Percentiles rank a stretch among this genome's conserved stretches.
These are phyloP conservation scores for Stephania cephalantha DNA, from an alignment of 164 flowering plant genomes.

Conservation along the genomic window DNA sequence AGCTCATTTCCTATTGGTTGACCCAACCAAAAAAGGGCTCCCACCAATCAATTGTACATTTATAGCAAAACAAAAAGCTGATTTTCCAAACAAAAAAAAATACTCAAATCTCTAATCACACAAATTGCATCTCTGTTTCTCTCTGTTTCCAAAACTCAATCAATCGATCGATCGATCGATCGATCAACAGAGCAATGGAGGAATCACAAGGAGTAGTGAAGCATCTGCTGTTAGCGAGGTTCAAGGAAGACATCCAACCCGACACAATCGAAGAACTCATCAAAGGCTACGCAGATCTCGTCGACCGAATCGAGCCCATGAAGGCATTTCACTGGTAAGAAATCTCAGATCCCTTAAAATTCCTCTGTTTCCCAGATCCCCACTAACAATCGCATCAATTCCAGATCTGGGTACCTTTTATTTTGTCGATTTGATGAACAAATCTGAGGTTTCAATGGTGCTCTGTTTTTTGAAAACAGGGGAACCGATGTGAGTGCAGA, in stretches of 20 bases:
- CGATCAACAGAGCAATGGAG: slow-evolving; percentile 34
- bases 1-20: too few species aligned
- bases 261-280: slow-evolving; percentile 50
- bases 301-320: slow-evolving; percentile 61
- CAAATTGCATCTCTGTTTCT: too few species aligned
- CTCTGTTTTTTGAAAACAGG: slow-evolving; percentile 30
- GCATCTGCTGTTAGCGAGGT: slow-evolving; percentile 65
- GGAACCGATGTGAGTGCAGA: slow-evolving; percentile 75
- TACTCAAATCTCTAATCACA: too few species aligned
- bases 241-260: slow-evolving; percentile 54
- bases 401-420: not conserved
- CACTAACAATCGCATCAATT: not conserved
- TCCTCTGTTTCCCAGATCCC: slow-evolving; percentile 31
- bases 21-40: too few species aligned
- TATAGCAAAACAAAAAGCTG: too few species aligned
- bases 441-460: not conserved
- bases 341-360: not conserved
- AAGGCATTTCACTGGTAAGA: slow-evolving; percentile 66
- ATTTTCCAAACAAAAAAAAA: too few species aligned
- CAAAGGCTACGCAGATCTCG: slow-evolving; percentile 59
- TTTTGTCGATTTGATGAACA: not conserved
- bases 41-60: too few species aligned
- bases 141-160: too few species aligned
- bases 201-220: slow-evolving; percentile 55
- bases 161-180: not conserved